Percentiles rank a stretch among this genome's conserved stretches.
Evolutionary conservation across 2,329 filamentous ascomycete genomes (phyloP).

Genomic region (Microsporum ferrugineum): DNA sequence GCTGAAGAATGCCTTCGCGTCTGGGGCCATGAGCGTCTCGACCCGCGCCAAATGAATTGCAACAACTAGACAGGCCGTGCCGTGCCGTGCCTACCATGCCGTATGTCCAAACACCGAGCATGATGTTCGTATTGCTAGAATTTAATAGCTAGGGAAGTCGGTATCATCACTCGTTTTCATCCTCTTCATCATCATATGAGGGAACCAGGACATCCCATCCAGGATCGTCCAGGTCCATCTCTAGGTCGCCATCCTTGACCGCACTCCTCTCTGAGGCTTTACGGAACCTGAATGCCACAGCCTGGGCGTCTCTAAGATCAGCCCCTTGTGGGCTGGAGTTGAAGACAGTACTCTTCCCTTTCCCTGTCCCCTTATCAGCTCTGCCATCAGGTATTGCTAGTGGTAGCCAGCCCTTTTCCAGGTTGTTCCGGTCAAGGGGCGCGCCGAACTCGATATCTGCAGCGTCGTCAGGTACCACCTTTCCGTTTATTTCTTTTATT

Average conservation of each 20-base stretch:
- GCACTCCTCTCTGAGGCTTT: constrained; percentile 26
- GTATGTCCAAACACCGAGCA: background rate
- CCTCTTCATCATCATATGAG: constrained; percentile 14
- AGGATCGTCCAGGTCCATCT: constrained; percentile 23
- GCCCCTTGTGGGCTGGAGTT: constrained; percentile 25
- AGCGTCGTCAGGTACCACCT: constrained; percentile 28
- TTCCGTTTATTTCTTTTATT: constrained; percentile 29
- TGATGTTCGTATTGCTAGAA: background rate
- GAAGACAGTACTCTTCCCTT: constrained; percentile 23
- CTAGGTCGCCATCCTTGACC: constrained; percentile 20
- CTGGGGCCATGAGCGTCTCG: too few species aligned
- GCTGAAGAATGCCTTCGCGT: too few species aligned
- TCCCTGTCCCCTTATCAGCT: constrained; percentile 18
- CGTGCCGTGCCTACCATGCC: background rate
- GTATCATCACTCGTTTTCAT: constrained; percentile 5
- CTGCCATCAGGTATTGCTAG: constrained; percentile 26
- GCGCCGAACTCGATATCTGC: constrained; percentile 38
- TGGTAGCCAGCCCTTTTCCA: constrained; percentile 39
- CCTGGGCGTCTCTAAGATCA: constrained; percentile 30
- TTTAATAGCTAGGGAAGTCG: background rate
- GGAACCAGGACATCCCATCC: constrained; percentile 16
- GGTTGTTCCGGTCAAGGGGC: constrained; percentile 38
- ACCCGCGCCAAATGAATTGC: background rate
- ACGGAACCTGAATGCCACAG: constrained; percentile 31
- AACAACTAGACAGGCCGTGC: too few species aligned